Conservation (phyloP, 306 rosid species). For the Trifolium subterraneum region DNA sequence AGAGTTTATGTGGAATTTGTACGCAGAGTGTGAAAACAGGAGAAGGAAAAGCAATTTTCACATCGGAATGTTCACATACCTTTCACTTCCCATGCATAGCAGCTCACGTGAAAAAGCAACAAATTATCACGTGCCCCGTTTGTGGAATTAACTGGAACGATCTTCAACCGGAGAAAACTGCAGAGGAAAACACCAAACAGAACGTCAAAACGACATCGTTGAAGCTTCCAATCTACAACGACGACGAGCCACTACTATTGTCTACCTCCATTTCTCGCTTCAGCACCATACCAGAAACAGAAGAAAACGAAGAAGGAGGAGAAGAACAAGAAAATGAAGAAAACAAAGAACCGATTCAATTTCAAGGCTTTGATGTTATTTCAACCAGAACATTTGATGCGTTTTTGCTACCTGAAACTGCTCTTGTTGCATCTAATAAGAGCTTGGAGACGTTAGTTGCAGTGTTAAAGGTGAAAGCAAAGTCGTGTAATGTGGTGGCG, state of each 20-base stretch:
- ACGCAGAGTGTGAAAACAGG: slow-evolving; percentile 68
- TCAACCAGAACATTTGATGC: slow-evolving; percentile 47
- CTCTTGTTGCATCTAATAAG: slow-evolving; percentile 62
- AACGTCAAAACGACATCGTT: slow-evolving; percentile 50
- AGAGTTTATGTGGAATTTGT: slow-evolving; percentile 89
- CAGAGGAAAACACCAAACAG: slow-evolving; percentile 3
- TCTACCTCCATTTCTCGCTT: slow-evolving; percentile 67
- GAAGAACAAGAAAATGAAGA: slow-evolving; percentile 43
- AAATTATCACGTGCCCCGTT: slow-evolving; percentile 65
- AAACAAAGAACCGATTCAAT: slow-evolving; percentile 42
- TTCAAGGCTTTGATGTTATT: slow-evolving; percentile 55
- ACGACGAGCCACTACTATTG: slow-evolving; percentile 83
- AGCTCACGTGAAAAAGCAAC: slow-evolving; percentile 58
- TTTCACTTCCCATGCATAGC: slow-evolving; percentile 93
- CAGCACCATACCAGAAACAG: slow-evolving; percentile 81
- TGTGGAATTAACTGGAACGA: slow-evolving; percentile 77
- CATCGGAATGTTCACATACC: slow-evolving; percentile 87
- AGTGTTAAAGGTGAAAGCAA: slow-evolving; percentile 67
- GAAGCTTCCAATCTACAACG: slow-evolving; percentile 60
- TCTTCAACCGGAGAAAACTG: slow-evolving; percentile 42
- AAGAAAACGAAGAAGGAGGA: slow-evolving; percentile 61
- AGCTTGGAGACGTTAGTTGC: slow-evolving; percentile 61
- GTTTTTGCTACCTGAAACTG: slow-evolving; percentile 67
- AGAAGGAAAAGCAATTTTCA: slow-evolving; percentile 89
- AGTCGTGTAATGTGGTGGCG: slow-evolving; percentile 39